These are phyloP conservation scores for Cyclotella kingstonii DNA, from an alignment of 108 stramenopile species.

Conservation along the genomic window DNA sequence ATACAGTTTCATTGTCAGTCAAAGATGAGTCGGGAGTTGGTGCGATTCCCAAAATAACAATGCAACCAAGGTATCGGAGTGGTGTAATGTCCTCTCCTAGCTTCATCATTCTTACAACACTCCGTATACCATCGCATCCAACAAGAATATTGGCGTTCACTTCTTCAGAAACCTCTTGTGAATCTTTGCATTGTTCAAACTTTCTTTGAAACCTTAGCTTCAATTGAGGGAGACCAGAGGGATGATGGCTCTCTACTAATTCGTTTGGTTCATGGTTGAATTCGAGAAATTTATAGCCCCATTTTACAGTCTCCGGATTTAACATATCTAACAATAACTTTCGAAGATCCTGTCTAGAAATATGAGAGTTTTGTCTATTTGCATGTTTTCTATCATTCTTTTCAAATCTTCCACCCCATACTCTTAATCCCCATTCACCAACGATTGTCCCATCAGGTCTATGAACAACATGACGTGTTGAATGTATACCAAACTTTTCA, in stretches of 20 bases:
- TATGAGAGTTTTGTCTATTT: conserved; percentile 83
- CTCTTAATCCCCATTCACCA: conserved; percentile 83
- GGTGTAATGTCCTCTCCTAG: conserved; percentile 51
- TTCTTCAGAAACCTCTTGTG: conserved; percentile 20
- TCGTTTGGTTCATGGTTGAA: conserved; percentile 6
- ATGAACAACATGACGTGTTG: conserved; percentile 77
- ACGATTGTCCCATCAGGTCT: conserved; percentile 68
- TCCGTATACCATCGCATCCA: conserved; percentile 91
- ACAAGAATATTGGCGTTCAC: conserved; percentile 68
- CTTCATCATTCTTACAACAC: conserved; percentile 51
- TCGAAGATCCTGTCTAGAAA: conserved; percentile 72
- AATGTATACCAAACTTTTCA: conserved; percentile 51
- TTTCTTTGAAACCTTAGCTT: conserved; percentile 40
- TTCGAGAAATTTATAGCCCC: conserved; percentile 57
- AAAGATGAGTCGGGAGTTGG: conserved; percentile 44
- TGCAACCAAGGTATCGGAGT: conserved; percentile 70
- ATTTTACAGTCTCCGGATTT: conserved; percentile 35
- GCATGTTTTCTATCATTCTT: conserved; percentile 42
- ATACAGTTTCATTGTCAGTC: conserved; percentile 78
- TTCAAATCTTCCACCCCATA: conserved; percentile 60
- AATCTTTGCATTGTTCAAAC: conserved; percentile 11
- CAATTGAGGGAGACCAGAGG: conserved; percentile 1
- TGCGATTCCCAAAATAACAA: conserved; percentile 82
- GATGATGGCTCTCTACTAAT: not conserved
- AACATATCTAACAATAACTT: conserved; percentile 55